Evolutionary conservation across 176 grass and related monocot species (phyloP).

Genomic region (Juncus inflexus): DNA sequence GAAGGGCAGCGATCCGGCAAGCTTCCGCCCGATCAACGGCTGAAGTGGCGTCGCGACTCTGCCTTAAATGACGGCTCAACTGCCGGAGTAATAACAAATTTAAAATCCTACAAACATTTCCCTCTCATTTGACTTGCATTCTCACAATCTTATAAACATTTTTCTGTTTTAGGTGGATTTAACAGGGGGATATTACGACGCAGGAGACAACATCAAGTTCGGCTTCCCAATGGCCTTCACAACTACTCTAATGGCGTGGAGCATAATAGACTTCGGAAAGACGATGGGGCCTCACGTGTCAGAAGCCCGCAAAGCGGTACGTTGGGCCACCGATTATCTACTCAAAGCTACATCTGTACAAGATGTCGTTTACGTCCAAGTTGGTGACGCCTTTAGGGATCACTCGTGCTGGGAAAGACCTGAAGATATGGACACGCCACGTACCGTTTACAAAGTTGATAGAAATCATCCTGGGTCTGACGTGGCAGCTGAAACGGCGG

Average conservation of each 20-base stretch:
- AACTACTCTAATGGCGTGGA: constrained; percentile 79
- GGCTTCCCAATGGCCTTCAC: constrained; percentile 98
- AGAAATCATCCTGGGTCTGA: constrained; percentile 60
- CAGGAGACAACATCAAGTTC: constrained; percentile 96
- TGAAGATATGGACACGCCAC: constrained; percentile 92
- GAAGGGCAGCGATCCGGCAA: constrained; percentile 81
- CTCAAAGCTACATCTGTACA: constrained; percentile 58
- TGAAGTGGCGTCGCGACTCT: constrained; percentile 68
- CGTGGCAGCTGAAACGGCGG: constrained; percentile 81
- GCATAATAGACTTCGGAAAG: constrained; percentile 70
- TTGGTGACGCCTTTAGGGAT: constrained; percentile 67
- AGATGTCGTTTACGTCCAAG: constrained; percentile 66
- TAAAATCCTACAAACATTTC: neutral
- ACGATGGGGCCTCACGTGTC: constrained; percentile 46
- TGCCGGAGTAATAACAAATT: constrained; percentile 33
- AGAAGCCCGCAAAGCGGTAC: constrained; percentile 42
- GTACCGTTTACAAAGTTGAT: constrained; percentile 79
- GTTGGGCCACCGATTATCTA: constrained; percentile 90
- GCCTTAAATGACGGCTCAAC: constrained; percentile 58
- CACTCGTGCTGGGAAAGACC: constrained; percentile 90
- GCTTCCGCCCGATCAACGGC: constrained; percentile 44
- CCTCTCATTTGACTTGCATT: neutral
- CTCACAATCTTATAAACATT: no score
- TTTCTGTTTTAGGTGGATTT: constrained; percentile 47
- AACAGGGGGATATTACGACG: constrained; percentile 88